A percentile compares a stretch with the other conserved stretches of the same genome.
Evolutionary conservation across 805 yeast genomes (phyloP).

Genomic region (Naumovozyma baii): DNA sequence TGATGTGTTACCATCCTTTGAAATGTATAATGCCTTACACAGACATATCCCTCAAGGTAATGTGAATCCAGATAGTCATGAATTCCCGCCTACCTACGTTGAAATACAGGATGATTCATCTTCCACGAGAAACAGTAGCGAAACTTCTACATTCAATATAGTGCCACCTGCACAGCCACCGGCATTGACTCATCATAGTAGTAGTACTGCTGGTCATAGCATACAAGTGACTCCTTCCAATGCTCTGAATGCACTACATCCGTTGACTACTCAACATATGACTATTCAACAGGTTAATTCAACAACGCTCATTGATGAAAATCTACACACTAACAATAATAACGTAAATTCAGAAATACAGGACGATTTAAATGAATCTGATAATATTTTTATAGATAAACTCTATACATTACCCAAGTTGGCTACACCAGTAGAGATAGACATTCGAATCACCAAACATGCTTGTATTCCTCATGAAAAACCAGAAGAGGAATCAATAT

Average conservation of each 20-base stretch:
- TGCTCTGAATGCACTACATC: slow-evolving; percentile 3
- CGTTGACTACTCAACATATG: slow-evolving; percentile 9
- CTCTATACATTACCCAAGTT: slow-evolving; percentile 17
- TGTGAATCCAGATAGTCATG: slow-evolving; percentile 13
- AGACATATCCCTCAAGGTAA: slow-evolving; percentile 20
- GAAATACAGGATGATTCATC: slow-evolving; percentile 1
- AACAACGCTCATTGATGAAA: slow-evolving; percentile 1
- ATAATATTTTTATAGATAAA: slow-evolving; percentile 16
- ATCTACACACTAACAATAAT: neutral
- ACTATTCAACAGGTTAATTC: slow-evolving; percentile 2
- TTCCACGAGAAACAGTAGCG: neutral
- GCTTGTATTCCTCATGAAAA: slow-evolving; percentile 14
- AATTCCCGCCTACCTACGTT: slow-evolving; percentile 13
- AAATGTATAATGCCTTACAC: slow-evolving; percentile 22
- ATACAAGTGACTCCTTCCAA: neutral
- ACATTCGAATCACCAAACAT: slow-evolving; percentile 14
- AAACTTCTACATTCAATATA: neutral
- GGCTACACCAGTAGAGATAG: slow-evolving; percentile 16
- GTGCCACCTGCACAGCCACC: neutral
- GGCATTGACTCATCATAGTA: neutral
- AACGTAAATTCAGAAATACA: slow-evolving; percentile 2
- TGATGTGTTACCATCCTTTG: slow-evolving; percentile 21
- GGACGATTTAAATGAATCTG: slow-evolving; percentile 10
- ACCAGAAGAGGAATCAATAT: slow-evolving; percentile 26
- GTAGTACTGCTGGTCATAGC: neutral